Base-by-base conservation (phyloP, 2,329 filamentous ascomycete species). In the Stachybotrys elegans region DNA sequence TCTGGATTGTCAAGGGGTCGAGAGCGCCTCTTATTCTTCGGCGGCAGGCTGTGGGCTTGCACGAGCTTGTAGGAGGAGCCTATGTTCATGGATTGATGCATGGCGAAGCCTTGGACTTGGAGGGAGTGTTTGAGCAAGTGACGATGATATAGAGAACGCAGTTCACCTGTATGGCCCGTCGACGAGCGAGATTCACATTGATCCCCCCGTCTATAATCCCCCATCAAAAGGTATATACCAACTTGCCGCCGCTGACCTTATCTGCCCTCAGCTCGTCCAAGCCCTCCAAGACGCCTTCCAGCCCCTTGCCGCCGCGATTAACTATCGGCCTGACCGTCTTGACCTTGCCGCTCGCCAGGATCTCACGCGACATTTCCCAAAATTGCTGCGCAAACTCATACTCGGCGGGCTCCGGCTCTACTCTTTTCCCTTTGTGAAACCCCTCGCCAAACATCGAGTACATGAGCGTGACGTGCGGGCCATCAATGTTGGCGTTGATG, bases 181-280 rank as follows among this genome's bases (percentile, higher is more conserved):
- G n/a, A n/a, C 25, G 25, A 8, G 14, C 25, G 14, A 29, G 14
- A 29, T 29, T 14, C 14, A 29, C 14, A 8, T 29, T 14, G 8
- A 29, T 29, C 14, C 25, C 14, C 14, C 25, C 8, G 25, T 29
- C 14, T 14, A 8, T 29, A 29, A 29, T 29, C 14, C 14, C 31
- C n/a, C n/a, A 16, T 42, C 22, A 69, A 47, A 69, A 11, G 6
- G 64, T 68, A 49, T 69, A 71, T 1, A 73, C 70, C 45, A 73
- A 52, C 57, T 72, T 73, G 22, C 59, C 60, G 8, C 60, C 69
- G 41, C 65, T 68, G 21, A 71, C 59, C 51, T 58, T 52, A 2
- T 57, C 57, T 8, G 57, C 51, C 39, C 50, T 53, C 23, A 64
- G 43, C 43, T 65, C 58, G 13, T 61, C 54, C 12, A 68, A 34